A percentile compares a stretch with the other conserved stretches of the same genome.
Conservation (phyloP, 1,284 basidiomycete species). For the Bondarzewia mesenterica region DNA sequence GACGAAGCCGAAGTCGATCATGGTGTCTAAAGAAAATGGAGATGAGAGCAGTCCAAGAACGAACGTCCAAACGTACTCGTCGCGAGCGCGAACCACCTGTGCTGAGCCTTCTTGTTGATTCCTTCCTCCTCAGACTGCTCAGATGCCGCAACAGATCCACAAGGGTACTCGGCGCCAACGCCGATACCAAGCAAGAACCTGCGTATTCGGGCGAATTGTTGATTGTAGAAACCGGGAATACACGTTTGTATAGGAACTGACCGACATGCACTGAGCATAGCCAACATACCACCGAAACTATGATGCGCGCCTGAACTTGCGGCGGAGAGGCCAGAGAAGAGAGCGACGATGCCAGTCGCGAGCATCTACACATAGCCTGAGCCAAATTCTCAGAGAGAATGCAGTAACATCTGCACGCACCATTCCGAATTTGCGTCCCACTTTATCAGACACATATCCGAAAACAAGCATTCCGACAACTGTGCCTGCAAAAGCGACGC, state of each 20-base stretch:
- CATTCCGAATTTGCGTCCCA: constrained; percentile 89
- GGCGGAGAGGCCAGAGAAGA: constrained; percentile 78
- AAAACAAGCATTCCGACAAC: constrained; percentile 76
- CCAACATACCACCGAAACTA: constrained; percentile 61
- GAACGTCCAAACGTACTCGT: constrained; percentile 48
- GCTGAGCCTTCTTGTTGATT: constrained; percentile 73
- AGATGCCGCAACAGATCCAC: constrained; percentile 85
- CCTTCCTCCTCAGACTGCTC: constrained; percentile 83
- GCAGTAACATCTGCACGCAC: constrained; percentile 31
- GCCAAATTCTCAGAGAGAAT: neutral
- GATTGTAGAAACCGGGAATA: neutral
- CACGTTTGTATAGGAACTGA: constrained; percentile 30
- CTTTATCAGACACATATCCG: constrained; percentile 76
- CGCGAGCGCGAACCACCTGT: constrained; percentile 81
- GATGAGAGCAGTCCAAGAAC: neutral
- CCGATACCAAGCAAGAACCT: constrained; percentile 80
- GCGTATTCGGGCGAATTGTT: neutral
- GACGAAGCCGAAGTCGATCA: constrained; percentile 90
- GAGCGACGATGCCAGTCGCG: constrained; percentile 68
- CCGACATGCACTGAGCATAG: constrained; percentile 78
- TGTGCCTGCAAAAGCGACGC: constrained; percentile 76
- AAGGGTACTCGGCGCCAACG: constrained; percentile 86
- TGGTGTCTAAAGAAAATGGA: constrained; percentile 43
- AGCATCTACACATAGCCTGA: constrained; percentile 42
- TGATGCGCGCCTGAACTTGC: constrained; percentile 77